Evolutionary conservation across 2,329 filamentous ascomycete genomes (phyloP), one percentile per base, ranked within the genome.

Genomic region (Leptographium radiaticola): DNA sequence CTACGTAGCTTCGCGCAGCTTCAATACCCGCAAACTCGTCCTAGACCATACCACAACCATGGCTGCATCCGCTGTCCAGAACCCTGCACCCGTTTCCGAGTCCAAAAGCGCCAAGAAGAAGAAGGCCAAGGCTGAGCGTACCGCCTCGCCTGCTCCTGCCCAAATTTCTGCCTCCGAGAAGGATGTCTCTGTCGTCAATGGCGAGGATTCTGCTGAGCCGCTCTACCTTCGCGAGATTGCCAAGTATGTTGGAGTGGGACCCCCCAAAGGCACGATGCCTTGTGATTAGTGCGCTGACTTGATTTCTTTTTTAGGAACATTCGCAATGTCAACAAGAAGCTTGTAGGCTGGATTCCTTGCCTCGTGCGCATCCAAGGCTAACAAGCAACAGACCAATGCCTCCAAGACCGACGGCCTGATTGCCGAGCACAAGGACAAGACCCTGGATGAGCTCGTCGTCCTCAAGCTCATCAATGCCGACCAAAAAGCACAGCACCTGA

Each of bases 311-410:
- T 10, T 61, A 95, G 89, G 77, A 89, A 81, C 69, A 87, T 96
- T 63, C 89, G 91, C 65, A 95, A 93, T 69, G 74, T 93, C 64
- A 86, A 83, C 75, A 97, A 96, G 80, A 96, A 96, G 73, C 83
- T 97, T 64, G 88, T 95, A 71, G 73, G 86, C 74, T 53, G 6
- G 13, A 8, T 31, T 7, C 20, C 18, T 15, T 20, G 5, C 10
- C 42, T 44, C 10, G 1, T 34, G n/a, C 36, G 7, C 15, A 2
- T 10, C n/a, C 9, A 30, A 31, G 30, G 43, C 43, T 45, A 45
- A 45, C 43, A 16, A 11, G 15, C 11, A 16, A 8, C 57, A 88
- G 84, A 74, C 77, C 65, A 83, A 84, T 66, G 83, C 83, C 60
- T 77, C 80, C 62, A 89, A 87, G 71, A 84, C 85, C 64, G 84